Percentiles rank a stretch among this genome's conserved stretches.
Conservation (phyloP, 208 protist genomes). For the Perkinsela sp. region DNA sequence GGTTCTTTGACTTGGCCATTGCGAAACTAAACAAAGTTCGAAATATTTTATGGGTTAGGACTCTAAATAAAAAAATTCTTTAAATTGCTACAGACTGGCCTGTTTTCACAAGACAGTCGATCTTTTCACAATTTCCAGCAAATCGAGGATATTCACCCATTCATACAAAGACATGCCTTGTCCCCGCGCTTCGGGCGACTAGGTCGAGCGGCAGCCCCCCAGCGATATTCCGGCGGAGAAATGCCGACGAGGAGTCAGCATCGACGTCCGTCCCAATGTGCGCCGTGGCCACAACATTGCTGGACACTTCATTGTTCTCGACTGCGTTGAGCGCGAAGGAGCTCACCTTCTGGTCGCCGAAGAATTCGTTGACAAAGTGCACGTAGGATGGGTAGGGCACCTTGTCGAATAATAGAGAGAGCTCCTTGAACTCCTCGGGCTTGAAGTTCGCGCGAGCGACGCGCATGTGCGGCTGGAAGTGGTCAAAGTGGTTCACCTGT, state of each 20-base stretch:
- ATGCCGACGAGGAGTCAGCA: not conserved
- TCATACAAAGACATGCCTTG: too few relatives aligned
- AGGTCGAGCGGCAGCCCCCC: not conserved
- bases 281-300: not conserved
- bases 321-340: not conserved
- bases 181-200: not conserved
- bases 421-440: not conserved
- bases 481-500: not conserved
- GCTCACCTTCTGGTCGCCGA: not conserved
- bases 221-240: not conserved
- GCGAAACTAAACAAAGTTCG: too few relatives aligned
- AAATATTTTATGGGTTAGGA: too few relatives aligned
- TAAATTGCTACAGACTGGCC: too few relatives aligned
- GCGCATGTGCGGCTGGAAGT: not conserved
- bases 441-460: not conserved
- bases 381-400: not conserved
- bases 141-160: too few relatives aligned
- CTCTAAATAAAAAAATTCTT: too few relatives aligned
- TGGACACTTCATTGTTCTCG: not conserved
- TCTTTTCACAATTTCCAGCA: too few relatives aligned
- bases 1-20: conserved; percentile 75
- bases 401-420: not conserved
- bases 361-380: not conserved
- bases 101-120: too few relatives aligned
- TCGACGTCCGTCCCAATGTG: not conserved